These are phyloP conservation scores for Talaromyces sp. DNA, from an alignment of 2,329 filamentous ascomycete species.

Conservation along the genomic window DNA sequence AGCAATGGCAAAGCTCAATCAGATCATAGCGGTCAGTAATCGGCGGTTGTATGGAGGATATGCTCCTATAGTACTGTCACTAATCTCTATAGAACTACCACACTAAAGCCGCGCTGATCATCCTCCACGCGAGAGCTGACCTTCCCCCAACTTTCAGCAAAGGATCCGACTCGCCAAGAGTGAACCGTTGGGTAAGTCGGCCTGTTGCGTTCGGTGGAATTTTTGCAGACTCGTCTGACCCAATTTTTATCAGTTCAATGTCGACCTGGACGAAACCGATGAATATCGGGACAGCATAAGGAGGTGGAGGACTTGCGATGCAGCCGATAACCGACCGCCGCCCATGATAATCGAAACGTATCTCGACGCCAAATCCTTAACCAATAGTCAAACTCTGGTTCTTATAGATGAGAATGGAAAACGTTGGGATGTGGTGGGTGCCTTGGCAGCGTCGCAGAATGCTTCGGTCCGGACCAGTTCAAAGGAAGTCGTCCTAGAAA, in stretches of 20 bases:
- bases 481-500: constrained; percentile 78
- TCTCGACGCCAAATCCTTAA: constrained; percentile 73
- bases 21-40: constrained; percentile 76
- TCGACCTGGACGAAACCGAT: constrained; percentile 89
- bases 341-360: constrained; percentile 88
- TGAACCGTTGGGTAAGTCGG: constrained; percentile 78
- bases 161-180: constrained; percentile 58
- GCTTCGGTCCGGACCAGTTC: constrained; percentile 46
- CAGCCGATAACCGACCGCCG: constrained; percentile 71
- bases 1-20: constrained; percentile 75
- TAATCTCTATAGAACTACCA: constrained; percentile 71
- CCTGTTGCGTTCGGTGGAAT: constrained; percentile 60
- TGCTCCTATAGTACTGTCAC: constrained; percentile 16
- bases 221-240: constrained; percentile 67
- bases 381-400: constrained; percentile 80
- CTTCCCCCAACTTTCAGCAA: constrained; percentile 57
- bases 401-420: constrained; percentile 85
- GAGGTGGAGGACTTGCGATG: constrained; percentile 76
- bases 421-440: constrained; percentile 86
- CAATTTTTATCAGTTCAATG: constrained; percentile 68
- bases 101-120: constrained; percentile 77
- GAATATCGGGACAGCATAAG: constrained; percentile 76
- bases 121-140: constrained; percentile 75
- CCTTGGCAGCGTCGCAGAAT: constrained; percentile 62
- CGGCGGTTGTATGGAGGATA: neutral